Evolutionary conservation across 805 yeast genomes (phyloP).

Genomic region (Aciculoconidium aculeatum): DNA sequence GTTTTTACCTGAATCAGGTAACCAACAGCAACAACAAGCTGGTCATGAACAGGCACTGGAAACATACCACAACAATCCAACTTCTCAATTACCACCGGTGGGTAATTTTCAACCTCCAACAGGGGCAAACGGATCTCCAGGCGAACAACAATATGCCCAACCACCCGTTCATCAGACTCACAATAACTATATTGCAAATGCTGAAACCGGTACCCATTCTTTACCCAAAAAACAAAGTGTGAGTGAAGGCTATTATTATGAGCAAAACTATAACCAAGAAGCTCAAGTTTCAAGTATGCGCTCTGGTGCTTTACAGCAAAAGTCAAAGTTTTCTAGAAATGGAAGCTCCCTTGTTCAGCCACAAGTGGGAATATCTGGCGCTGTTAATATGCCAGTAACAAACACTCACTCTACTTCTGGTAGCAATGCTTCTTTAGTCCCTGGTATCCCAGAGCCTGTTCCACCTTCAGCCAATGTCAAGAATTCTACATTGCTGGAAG

Average conservation of each 20-base stretch:
- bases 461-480: conserved; percentile 40
- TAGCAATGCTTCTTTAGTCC: conserved; percentile 61
- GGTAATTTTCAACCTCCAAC: conserved; percentile 78
- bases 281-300: conserved; percentile 46
- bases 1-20: conserved; percentile 82
- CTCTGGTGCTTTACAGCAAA: conserved; percentile 22
- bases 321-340: conserved; percentile 9
- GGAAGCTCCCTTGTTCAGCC: conserved; percentile 1
- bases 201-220: conserved; percentile 1
- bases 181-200: conserved; percentile 11
- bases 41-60: conserved; percentile 14
- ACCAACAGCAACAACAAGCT: conserved; percentile 21
- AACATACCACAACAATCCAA: conserved; percentile 19
- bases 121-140: conserved; percentile 18
- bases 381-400: conserved; percentile 13
- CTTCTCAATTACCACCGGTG: conserved; percentile 73
- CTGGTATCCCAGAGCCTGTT: conserved; percentile 83
- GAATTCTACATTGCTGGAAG: conserved; percentile 67
- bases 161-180: conserved; percentile 22
- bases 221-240: conserved; percentile 20
- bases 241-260: conserved; percentile 29
- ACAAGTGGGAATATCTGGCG: conserved; percentile 2
- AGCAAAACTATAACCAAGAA: conserved; percentile 35
- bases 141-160: conserved; percentile 15
- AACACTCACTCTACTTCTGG: conserved; percentile 32